Evolutionary conservation across 2,329 filamentous ascomycete genomes (phyloP).

Genomic region (Zymoseptoria pseudotritici): DNA sequence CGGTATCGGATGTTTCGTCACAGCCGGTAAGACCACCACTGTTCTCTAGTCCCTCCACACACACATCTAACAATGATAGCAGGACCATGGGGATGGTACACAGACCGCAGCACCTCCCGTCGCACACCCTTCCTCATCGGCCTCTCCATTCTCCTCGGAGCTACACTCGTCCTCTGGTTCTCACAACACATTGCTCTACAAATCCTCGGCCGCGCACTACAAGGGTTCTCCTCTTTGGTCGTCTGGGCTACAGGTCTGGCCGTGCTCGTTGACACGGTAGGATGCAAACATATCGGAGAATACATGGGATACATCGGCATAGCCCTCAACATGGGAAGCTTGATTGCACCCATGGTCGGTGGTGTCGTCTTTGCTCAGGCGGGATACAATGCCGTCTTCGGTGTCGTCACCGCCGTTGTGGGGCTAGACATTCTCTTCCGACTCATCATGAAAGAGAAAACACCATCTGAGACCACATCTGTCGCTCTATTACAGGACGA

Average conservation of each 20-base stretch:
- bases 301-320: constrained; percentile 59
- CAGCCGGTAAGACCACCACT: constrained; percentile 14
- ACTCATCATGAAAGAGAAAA: constrained; percentile 16
- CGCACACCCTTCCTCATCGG: constrained; percentile 56
- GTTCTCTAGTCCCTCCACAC: background rate
- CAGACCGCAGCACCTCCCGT: constrained; percentile 55
- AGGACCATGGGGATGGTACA: constrained; percentile 44
- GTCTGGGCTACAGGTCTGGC: constrained; percentile 69
- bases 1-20: constrained; percentile 54
- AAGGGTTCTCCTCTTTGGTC: constrained; percentile 59
- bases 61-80: background rate
- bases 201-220: constrained; percentile 55
- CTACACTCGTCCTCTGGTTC: constrained; percentile 58
- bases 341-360: constrained; percentile 59
- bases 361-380: constrained; percentile 56
- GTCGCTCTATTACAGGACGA: background rate
- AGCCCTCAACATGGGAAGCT: constrained; percentile 54
- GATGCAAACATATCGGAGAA: constrained; percentile 51
- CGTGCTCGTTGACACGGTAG: constrained; percentile 61
- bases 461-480: background rate
- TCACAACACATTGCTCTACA: constrained; percentile 54
- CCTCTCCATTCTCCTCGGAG: constrained; percentile 51
- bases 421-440: constrained; percentile 15
- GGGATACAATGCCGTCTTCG: constrained; percentile 19
- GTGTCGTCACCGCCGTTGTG: constrained; percentile 11